Conservation (phyloP, 2,329 filamentous ascomycete species). For the Aureobasidium sp. region DNA sequence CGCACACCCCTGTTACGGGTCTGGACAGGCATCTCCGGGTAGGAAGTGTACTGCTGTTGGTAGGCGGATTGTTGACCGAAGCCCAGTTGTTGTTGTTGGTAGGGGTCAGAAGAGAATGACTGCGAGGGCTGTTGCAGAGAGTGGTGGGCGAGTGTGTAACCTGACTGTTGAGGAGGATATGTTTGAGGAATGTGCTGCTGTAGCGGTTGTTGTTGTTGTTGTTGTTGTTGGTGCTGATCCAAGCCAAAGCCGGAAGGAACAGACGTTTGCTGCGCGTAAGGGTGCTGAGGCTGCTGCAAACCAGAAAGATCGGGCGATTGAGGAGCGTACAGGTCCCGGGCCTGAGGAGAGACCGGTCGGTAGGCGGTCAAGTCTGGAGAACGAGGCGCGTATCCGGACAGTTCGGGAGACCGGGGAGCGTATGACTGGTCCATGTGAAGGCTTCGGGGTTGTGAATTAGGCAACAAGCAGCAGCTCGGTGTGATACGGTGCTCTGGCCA, state of each 20-base stretch:
- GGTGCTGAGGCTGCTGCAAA: slow-evolving; percentile 9
- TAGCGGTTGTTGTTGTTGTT: slow-evolving; percentile 5
- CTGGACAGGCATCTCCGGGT: slow-evolving; percentile 19
- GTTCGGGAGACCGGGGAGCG: slow-evolving; percentile 15
- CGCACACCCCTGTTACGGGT: slow-evolving; percentile 15
- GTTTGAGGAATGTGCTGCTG: slow-evolving; percentile 14
- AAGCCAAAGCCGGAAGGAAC: background rate
- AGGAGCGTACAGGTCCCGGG: slow-evolving; percentile 18
- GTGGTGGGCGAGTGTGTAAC: slow-evolving; percentile 13
- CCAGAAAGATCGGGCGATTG: slow-evolving; percentile 16
- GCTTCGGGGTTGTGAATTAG: background rate
- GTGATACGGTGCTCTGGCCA: background rate
- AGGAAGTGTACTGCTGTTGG: slow-evolving; percentile 7
- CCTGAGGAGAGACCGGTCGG: slow-evolving; percentile 30
- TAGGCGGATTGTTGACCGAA: slow-evolving; percentile 17
- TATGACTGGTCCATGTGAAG: slow-evolving; percentile 14
- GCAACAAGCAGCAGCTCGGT: background rate
- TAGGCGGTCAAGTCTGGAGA: slow-evolving; percentile 43
- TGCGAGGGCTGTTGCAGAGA: slow-evolving; percentile 12
- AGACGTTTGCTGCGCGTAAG: background rate
- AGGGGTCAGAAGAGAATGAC: background rate
- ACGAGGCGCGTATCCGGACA: slow-evolving; percentile 31
- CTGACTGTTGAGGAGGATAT: slow-evolving; percentile 6
- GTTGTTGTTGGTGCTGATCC: slow-evolving; percentile 8
- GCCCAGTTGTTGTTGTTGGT: slow-evolving; percentile 10